A percentile compares a stretch with the other conserved stretches of the same genome.
Evolutionary conservation across 306 rosid species (phyloP).

Genomic region (Malus asiatica): DNA sequence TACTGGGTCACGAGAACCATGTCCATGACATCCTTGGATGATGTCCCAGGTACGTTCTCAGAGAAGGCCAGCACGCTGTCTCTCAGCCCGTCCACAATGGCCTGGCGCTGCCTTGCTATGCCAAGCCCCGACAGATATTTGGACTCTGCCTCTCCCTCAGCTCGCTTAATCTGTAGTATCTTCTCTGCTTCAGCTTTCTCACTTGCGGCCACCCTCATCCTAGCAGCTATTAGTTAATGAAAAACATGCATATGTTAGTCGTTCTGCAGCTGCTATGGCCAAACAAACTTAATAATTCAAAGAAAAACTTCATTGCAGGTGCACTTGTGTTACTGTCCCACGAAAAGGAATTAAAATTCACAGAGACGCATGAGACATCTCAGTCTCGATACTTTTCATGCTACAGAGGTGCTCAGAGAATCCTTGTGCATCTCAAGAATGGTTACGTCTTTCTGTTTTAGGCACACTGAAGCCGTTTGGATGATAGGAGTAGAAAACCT

Average conservation of each 20-base stretch:
- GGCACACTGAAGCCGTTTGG: not conserved
- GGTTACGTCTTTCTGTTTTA: too few species aligned
- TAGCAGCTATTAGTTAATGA: slow-evolving; percentile 29
- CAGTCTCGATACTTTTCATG: not conserved
- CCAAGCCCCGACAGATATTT: slow-evolving; percentile 49
- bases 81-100: slow-evolving; percentile 52
- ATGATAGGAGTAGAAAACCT: not conserved
- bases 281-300: not conserved
- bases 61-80: slow-evolving; percentile 56
- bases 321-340: not conserved
- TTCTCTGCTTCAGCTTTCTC: slow-evolving; percentile 54
- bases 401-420: not conserved
- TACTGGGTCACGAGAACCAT: slow-evolving; percentile 54
- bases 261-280: not conserved
- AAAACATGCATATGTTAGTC: not conserved
- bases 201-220: slow-evolving; percentile 47
- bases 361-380: not conserved
- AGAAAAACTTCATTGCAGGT: not conserved
- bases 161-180: slow-evolving; percentile 46
- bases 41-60: slow-evolving; percentile 42
- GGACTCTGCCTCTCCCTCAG: slow-evolving; percentile 54
- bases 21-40: slow-evolving; percentile 54
- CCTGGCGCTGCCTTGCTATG: slow-evolving; percentile 54
- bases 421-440: too few species aligned
- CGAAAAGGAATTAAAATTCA: not conserved